Evolutionary conservation across 2,329 filamentous ascomycete species (phyloP), one percentile per base, ranked within the genome.

Genomic region (Trichoderma arundinaceum): DNA sequence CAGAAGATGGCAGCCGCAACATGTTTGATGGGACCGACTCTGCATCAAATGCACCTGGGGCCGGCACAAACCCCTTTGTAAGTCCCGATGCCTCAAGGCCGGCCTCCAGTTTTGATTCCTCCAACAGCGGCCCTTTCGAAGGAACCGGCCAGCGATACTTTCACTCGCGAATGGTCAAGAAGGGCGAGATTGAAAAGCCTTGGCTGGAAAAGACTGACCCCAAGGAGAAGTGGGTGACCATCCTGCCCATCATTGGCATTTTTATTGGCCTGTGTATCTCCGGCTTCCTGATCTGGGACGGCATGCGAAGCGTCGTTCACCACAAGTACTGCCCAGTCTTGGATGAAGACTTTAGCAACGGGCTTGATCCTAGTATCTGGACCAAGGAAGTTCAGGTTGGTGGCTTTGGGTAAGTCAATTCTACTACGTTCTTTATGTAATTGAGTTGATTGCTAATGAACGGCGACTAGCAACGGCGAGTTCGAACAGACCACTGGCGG

Each of bases 221-320:
- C 12, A 90, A 88, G 75, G 90, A 94, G 82, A 95, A 92, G 80
- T 95, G 92, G 92, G 88, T 92, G 8, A 93, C 89, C 2, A 92
- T 94, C 68, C 84, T 96, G 65, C 92, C 92, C 2, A 74, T 93
- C 48, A 75, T 92, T 28, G 92, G 91, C 53, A 86, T 95, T 57
- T 54, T 88, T 3, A 67, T 93, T 13, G 92, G 92, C 13, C 75
- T 94, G 41, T 85, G 76, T 2, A 79, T 94, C 46, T 86, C 89
- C 1, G 91, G 83, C 1, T 86, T 94, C 72, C 78, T 95, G 51
- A 81, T 95, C 54, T 95, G 88, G 83, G 89, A 94, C 70, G 92
- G 92, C 4, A 75, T 94, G 44, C 79, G 80, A 57, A 89, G 86
- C 64, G 91, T 95, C 3, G 84, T 90, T 41, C 87, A 89, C 72